Evolutionary conservation across 192 early-diverging fungal genomes (phyloP), one percentile per base, ranked within the genome.

Genomic region (Backusella australiensis): DNA sequence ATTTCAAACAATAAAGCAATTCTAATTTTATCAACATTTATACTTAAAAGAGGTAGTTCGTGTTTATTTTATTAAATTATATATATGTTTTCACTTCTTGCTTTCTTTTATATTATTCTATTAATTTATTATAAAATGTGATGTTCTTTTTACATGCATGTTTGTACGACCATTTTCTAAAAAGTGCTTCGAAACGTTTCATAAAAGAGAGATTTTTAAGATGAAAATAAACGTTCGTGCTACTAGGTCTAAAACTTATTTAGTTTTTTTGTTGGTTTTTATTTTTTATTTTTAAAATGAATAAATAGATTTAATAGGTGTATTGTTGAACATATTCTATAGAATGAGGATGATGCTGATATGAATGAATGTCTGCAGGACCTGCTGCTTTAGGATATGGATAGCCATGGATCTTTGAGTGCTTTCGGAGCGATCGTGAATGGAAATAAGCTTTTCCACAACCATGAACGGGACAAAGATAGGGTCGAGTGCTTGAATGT

Each of bases 391-490:
- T 49, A 49, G 46, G 19, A 49, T 44, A 44, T 44, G 42, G 42
- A 5, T 44, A 19, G 11, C 15, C 83, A 66, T 89, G 87, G 7
- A 81, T 78, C 41, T 86, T 84, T 70, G 87, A 86, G 49, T 89
- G 88, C 71, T 89, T 89, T 53, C 87, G 80, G 19, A 89, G 79
- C 0, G 88, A 89, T 67, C 88, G 71, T n/a, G 86, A 85, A 67
- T 89, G 88, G 67, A 88, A 89, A 65, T 89, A 89, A 8, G 88
- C 83, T 74, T 89, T 89, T 14, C 80, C 72, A 74, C 88, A 89
- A 12, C 82, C 83, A 52, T 85, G 77, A 17, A 78, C 69, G 4
- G 78, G 29, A 38, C 88, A 89, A 6, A 82, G 71, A 71, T 86
- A 89, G 5, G 88, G 88, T 9, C 88, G 81, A 53, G 83, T 53